These are phyloP conservation scores for Passiflora organensis DNA, from an alignment of 345 rosid species.

Conservation along the genomic window DNA sequence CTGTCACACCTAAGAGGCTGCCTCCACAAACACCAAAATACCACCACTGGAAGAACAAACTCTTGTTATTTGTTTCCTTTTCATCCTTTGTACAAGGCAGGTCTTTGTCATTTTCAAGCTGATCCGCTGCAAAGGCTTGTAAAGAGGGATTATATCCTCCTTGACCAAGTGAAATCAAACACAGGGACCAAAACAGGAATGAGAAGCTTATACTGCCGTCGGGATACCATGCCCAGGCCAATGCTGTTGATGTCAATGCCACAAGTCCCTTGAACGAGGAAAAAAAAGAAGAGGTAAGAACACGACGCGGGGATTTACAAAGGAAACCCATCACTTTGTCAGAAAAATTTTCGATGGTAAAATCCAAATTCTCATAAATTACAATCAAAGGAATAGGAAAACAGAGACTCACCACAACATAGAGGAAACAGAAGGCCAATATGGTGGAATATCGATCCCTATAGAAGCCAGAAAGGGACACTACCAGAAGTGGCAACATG, in stretches of 20 bases:
- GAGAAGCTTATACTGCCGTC: conserved; percentile 35
- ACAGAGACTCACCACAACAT: conserved; percentile 48
- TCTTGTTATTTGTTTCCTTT: conserved; percentile 40
- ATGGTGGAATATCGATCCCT: conserved; percentile 78
- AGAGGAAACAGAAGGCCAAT: conserved; percentile 64
- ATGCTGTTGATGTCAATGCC: conserved; percentile 77
- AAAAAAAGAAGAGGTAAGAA: neutral
- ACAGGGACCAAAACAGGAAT: conserved; percentile 67
- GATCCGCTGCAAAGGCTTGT: conserved; percentile 94
- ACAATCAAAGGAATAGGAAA: neutral
- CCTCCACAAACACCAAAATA: conserved; percentile 85
- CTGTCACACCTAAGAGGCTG: conserved; percentile 76
- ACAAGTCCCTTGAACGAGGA: conserved; percentile 56
- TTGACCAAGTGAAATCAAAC: conserved; percentile 69
- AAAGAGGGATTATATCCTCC: conserved; percentile 85
- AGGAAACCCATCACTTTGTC: too few species aligned
- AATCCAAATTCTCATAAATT: too few species aligned
- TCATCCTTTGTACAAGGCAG: conserved; percentile 39
- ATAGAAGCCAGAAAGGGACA: conserved; percentile 73
- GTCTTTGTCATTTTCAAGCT: conserved; percentile 47
- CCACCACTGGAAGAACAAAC: conserved; percentile 83
- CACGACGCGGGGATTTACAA: too few species aligned
- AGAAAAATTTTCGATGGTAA: too few species aligned
- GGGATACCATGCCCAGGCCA: conserved; percentile 42
- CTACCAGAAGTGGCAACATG: conserved; percentile 73